Percentiles rank a stretch among this genome's conserved stretches.
Evolutionary conservation across 179 eudicot species (phyloP).

Genomic region (Nepenthes alata): DNA sequence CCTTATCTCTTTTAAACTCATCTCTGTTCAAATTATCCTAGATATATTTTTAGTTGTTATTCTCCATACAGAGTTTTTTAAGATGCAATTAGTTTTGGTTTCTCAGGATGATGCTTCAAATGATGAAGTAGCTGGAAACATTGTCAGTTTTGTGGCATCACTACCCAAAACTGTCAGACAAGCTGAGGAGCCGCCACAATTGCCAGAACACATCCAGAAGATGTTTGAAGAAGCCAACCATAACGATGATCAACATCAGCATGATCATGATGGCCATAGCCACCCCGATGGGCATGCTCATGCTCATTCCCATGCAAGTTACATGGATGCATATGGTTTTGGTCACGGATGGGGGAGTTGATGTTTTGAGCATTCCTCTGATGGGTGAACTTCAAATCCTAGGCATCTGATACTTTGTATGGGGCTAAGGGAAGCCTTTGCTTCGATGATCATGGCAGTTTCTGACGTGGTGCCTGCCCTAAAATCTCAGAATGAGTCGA

Average conservation of each 20-base stretch:
- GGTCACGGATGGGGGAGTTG: conserved; percentile 50
- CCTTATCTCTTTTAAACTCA: too few relatives aligned
- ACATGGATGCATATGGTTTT: conserved; percentile 53
- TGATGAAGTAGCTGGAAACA: conserved; percentile 49
- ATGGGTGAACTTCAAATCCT: neutral
- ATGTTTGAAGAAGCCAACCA: conserved; percentile 34
- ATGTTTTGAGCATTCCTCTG: conserved; percentile 5
- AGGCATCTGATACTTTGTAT: neutral
- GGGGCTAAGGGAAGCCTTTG: too few relatives aligned
- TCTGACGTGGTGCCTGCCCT: too few relatives aligned
- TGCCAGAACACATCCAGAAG: conserved; percentile 51
- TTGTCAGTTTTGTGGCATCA: conserved; percentile 45
- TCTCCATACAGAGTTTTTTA: neutral
- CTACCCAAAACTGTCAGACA: conserved; percentile 46
- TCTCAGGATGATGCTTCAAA: conserved; percentile 43
- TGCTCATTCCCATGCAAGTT: conserved; percentile 31
- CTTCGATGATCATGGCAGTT: too few relatives aligned
- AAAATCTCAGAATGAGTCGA: too few relatives aligned
- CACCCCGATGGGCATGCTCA: conserved; percentile 10
- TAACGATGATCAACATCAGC: conserved; percentile 13
- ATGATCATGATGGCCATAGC: conserved; percentile 15
- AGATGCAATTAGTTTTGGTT: neutral
- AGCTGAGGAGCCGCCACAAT: conserved; percentile 28
- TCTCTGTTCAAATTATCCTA: neutral
- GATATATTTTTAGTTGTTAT: neutral